These are phyloP conservation scores for Sporobolomyces phaffii DNA, from an alignment of 768 basidiomycete species.

Conservation along the genomic window DNA sequence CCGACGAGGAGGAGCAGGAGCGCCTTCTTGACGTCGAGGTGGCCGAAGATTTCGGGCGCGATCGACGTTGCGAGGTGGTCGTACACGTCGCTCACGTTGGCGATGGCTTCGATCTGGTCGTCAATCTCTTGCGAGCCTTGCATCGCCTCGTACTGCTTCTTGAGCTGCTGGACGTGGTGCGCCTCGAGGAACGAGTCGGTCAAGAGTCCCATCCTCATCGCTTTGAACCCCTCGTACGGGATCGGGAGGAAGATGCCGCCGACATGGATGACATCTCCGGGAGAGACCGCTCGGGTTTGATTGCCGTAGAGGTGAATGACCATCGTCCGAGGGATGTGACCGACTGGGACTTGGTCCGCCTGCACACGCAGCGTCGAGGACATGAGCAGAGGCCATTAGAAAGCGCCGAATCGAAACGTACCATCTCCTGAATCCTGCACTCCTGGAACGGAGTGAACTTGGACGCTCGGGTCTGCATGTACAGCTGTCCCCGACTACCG, in stretches of 20 bases:
- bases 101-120: conserved; percentile 61
- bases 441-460: conserved; percentile 98
- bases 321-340: conserved; percentile 98
- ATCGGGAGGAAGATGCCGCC: conserved; percentile 97
- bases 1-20: conserved; percentile 85
- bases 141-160: conserved; percentile 96
- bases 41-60: conserved; percentile 97
- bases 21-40: conserved; percentile 95
- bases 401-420: conserved; percentile 44
- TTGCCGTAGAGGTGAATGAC: conserved; percentile 88
- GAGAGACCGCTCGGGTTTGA: conserved; percentile 82
- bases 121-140: conserved; percentile 80
- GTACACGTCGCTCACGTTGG: conserved; percentile 67
- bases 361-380: conserved; percentile 42
- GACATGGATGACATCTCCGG: conserved; percentile 89
- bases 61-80: conserved; percentile 83
- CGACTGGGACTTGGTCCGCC: conserved; percentile 99
- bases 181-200: conserved; percentile 95
- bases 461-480: conserved; percentile 97
- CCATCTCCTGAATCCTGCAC: conserved; percentile 98
- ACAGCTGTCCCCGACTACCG: conserved; percentile 75
- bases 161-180: conserved; percentile 84
- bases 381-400: no score
- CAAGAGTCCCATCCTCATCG: conserved; percentile 87
- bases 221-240: conserved; percentile 95